Evolutionary conservation across 345 rosid species (phyloP), one percentile per base, ranked within the genome.

Genomic region (Streptanthus diversifolius): DNA sequence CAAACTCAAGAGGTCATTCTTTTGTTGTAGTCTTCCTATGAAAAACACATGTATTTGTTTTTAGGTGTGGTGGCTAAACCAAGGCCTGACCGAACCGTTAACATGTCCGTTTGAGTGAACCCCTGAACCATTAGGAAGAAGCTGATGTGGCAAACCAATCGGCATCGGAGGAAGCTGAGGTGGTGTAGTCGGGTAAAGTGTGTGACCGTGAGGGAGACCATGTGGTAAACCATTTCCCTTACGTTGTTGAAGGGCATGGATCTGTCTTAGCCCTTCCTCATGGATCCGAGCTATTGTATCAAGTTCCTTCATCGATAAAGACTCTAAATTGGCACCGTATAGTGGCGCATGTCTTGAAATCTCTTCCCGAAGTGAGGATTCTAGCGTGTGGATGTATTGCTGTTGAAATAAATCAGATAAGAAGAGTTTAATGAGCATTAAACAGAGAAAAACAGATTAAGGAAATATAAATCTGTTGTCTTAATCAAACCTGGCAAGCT

Each of bases 331-430:
- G 12, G 92, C 99, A 71, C 99, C 98, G 8, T 95, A 95, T 2
- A 95, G 86, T 5, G 99, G 99, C 8, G 99, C 99, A 52, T 93
- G 98, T 44, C 90, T 79, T 1, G 92, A 78, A 84, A 93, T 90
- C 79, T 93, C 98, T 53, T 93, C 98, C 71, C 85, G 92, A 65
- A 90, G 90, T 8, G 90, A 86, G 45, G 81, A 78, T 80, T 93
- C 85, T 8, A 93, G 82, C 18, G 86, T 75, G 78, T 89, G 88
- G 51, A 93, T 89, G 76, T 87, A 86, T 87, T 88, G 96, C 99
- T 95, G 96, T 79, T 79, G 30, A 76, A 68, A 35, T 15, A 27
- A 18, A 44, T 35, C 48, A 0, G 63, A 72, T 18, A 25, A 48
- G 10, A 47, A 0, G 17, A 77, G 68, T 77, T 70, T 54, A 27